Conservation (phyloP, 2,329 filamentous ascomycete species). For the Diaporthe sp. region DNA sequence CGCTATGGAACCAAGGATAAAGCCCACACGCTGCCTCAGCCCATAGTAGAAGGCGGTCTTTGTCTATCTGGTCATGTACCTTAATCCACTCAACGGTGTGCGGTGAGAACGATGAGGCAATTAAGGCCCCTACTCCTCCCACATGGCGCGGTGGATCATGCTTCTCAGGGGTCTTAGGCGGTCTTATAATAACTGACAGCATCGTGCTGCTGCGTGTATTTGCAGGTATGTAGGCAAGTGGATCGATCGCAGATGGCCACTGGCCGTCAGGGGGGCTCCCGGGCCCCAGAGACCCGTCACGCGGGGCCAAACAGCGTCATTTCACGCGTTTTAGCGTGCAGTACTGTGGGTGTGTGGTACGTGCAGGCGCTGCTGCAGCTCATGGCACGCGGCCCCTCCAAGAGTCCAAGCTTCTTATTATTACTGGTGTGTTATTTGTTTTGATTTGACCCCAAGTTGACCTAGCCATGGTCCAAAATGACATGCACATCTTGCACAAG, state of each 20-base stretch:
- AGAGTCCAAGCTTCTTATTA: constrained; percentile 3
- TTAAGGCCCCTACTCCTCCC: constrained; percentile 8
- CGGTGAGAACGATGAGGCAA: constrained; percentile 15
- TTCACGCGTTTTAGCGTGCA: constrained; percentile 1
- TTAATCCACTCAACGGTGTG: background rate
- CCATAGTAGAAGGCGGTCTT: background rate
- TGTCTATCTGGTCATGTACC: background rate
- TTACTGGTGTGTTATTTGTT: constrained; percentile 25
- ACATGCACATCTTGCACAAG: constrained; percentile 20
- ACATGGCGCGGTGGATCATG: constrained; percentile 12
- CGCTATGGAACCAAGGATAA: background rate
- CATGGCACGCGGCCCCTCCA: constrained; percentile 20
- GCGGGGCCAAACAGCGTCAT: constrained; percentile 4
- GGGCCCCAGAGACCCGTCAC: background rate
- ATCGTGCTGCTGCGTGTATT: background rate
- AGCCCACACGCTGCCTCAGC: background rate
- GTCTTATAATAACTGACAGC: constrained; percentile 3
- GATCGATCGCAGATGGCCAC: constrained; percentile 19
- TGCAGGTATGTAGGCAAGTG: background rate
- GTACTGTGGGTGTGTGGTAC: no score
- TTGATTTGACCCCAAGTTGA: constrained; percentile 25
- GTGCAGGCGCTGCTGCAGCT: background rate
- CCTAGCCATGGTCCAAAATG: constrained; percentile 7
- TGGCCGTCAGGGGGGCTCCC: constrained; percentile 3
- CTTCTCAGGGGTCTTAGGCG: constrained; percentile 16